Evolutionary conservation across 208 protist species (phyloP), one percentile per base, ranked within the genome.

Genomic region (Leishmania major): DNA sequence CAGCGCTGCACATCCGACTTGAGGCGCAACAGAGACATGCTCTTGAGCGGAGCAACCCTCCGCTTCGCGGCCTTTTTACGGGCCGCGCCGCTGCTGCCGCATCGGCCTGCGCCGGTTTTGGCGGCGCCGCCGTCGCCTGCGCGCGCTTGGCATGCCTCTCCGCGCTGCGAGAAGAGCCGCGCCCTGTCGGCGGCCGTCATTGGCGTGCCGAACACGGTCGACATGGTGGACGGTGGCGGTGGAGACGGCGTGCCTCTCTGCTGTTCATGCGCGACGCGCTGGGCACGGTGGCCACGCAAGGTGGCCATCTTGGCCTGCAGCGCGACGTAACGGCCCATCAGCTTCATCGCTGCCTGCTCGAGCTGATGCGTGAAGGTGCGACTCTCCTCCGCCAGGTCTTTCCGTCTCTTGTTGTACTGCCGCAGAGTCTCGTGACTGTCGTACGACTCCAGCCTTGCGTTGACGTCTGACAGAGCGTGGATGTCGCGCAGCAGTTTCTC

Each of bases 261-360:
- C 69, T 81, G 67, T 31, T 79, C 84, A 7, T 76, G 76, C 51
- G 53, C 80, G 31, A 91, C 55, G 1, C 89, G 88, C 74, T 86
- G 84, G n/a, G 79, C 84, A 40, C 87, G 91, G n/a, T 84, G 84
- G 3, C 90, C 76, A 15, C 92, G 90, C 69, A 94, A 74, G 17
- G 85, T 84, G 22, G 79, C 22, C 70, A 96, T 80, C 55, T 93
- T 86, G 3, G 84, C 66, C 79, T 96, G 93, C 2, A 88, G 55
- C 1, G 74, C 78, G 35, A 96, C 92, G 76, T 92, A 96, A 43
- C 79, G 84, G 66, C 82, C 70, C 60, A 90, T 79, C 45, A 96
- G 55, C 84, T 93, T 88, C 35, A 86, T 81, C 5, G 88, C 78
- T 25, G 85, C 88, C n/a, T 70, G 31, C 71, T 87, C 85, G 57